Evolutionary conservation across 352 stramenopile genomes (phyloP).

Genomic region (Peronospora tabacina): DNA sequence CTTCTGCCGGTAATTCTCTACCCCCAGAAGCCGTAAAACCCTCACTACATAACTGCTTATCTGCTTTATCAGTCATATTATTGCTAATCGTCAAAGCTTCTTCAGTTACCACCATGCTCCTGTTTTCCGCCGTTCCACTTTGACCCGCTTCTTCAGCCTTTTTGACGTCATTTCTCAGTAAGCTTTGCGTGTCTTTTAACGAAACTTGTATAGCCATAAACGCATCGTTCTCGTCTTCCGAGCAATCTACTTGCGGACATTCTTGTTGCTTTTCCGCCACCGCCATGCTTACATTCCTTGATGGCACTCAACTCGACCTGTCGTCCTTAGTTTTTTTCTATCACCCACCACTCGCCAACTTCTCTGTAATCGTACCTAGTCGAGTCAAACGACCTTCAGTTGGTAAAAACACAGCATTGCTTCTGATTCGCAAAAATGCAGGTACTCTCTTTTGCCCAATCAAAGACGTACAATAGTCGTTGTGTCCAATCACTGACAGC

Average conservation of each 20-base stretch:
- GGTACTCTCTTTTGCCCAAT: slow-evolving; percentile 4
- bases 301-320: background rate
- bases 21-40: background rate
- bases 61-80: background rate
- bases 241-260: background rate
- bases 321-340: slow-evolving; percentile 9
- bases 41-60: slow-evolving; percentile 5
- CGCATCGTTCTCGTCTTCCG: slow-evolving; percentile 8
- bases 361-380: slow-evolving; percentile 14
- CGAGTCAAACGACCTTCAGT: background rate
- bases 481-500: slow-evolving; percentile 12
- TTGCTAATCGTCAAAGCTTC: background rate
- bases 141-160: background rate
- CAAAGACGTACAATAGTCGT: background rate
- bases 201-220: slow-evolving; percentile 11
- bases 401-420: slow-evolving; percentile 1
- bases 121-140: slow-evolving; percentile 8
- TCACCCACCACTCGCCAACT: slow-evolving; percentile 7
- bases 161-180: slow-evolving; percentile 5
- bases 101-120: background rate
- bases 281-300: slow-evolving; percentile 22
- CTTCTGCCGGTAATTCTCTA: slow-evolving; percentile 2
- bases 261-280: slow-evolving; percentile 15
- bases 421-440: slow-evolving; percentile 3
- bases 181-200: slow-evolving; percentile 9